Evolutionary conservation across 257 asterid species (phyloP).

Genomic region (Plantago elongata): DNA sequence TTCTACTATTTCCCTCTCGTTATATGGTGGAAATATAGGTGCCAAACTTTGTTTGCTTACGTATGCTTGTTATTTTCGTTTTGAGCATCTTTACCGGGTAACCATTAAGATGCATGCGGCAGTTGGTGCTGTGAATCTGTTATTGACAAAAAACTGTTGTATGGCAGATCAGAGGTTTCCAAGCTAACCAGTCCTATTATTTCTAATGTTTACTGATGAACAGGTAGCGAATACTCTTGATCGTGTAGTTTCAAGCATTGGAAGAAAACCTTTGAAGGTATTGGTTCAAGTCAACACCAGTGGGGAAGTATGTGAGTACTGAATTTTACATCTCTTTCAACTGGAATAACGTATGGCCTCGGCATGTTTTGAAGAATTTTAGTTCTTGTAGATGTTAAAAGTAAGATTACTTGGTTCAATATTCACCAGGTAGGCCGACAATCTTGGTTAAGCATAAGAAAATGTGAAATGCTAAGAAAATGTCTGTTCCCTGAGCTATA

Average conservation of each 20-base stretch:
- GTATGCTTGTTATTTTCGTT: no score
- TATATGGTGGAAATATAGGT: no score
- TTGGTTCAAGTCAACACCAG: constrained; percentile 89
- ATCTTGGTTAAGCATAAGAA: no score
- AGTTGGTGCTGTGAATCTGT: background rate
- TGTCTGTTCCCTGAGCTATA: no score
- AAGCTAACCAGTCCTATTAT: constrained; percentile 11
- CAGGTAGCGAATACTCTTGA: constrained; percentile 75
- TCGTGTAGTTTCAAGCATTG: constrained; percentile 59
- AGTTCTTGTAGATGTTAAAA: no score
- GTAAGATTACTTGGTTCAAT: no score
- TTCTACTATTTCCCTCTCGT: no score
- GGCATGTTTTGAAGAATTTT: no score
- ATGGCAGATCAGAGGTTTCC: background rate
- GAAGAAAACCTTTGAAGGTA: constrained; percentile 68
- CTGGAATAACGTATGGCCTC: background rate
- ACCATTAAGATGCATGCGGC: constrained; percentile 1
- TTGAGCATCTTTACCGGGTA: background rate
- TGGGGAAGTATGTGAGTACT: constrained; percentile 80
- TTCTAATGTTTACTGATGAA: constrained; percentile 15
- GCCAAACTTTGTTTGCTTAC: no score
- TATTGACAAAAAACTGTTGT: constrained; percentile 3
- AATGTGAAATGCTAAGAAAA: no score
- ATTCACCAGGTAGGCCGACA: no score
- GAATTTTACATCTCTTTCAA: constrained; percentile 11